Percentiles rank a stretch among this genome's conserved stretches.
Evolutionary conservation across 352 stramenopile species (phyloP).

Genomic region (Aphanomyces stellatus): DNA sequence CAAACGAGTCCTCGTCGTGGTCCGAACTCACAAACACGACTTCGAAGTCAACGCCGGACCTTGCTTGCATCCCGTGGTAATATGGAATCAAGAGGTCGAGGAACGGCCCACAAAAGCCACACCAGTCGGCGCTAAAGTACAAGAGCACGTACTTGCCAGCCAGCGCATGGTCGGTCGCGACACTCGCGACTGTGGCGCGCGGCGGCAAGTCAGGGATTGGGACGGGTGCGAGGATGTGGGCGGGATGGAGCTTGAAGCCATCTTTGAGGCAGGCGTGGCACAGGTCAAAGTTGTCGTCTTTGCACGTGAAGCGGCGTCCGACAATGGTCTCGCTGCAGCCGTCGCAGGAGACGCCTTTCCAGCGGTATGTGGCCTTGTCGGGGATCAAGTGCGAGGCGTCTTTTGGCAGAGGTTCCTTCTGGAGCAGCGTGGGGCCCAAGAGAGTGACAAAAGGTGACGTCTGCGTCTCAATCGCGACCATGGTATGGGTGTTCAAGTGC

Average conservation of each 20-base stretch:
- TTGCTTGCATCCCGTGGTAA: slow-evolving; percentile 63
- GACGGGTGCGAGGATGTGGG: not conserved
- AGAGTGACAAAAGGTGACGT: not conserved
- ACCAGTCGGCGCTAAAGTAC: not conserved
- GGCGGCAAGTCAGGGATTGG: not conserved
- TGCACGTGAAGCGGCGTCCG: not conserved
- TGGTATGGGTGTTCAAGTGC: slow-evolving; percentile 42
- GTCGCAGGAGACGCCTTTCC: not conserved
- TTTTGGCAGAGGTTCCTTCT: not conserved
- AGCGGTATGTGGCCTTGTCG: not conserved
- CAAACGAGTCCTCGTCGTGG: slow-evolving; percentile 82
- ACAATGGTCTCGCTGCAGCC: not conserved
- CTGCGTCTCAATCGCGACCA: too few relatives aligned
- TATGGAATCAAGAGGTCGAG: not conserved
- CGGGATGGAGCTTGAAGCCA: not conserved
- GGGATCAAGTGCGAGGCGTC: not conserved
- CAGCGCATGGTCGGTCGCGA: not conserved
- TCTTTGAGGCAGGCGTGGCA: not conserved
- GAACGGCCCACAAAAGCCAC: not conserved
- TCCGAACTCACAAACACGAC: slow-evolving; percentile 94
- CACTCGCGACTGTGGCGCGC: not conserved
- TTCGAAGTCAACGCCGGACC: slow-evolving; percentile 77
- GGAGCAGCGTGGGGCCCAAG: not conserved
- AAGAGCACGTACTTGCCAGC: not conserved
- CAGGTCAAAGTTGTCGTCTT: not conserved